A percentile compares a stretch with the other conserved stretches of the same genome.
Conservation (phyloP, 2,329 filamentous ascomycete species). For the Biscogniauxia marginata region DNA sequence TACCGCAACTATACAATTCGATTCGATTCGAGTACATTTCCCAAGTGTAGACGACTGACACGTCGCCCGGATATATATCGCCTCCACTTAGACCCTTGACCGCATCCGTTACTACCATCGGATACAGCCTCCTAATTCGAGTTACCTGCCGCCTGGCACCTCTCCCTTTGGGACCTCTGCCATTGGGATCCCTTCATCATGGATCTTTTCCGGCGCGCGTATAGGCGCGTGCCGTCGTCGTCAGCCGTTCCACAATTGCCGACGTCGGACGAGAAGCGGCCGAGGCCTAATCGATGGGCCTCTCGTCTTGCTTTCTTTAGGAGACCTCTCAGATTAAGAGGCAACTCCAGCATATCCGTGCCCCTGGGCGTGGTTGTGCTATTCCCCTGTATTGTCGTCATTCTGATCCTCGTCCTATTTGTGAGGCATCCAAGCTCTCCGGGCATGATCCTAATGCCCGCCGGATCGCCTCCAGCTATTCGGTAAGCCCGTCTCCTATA, state of each 20-base stretch:
- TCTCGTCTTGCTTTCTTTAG: slow-evolving; percentile 75
- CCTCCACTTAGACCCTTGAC: neutral
- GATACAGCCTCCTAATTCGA: neutral
- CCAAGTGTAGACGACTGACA: too few species aligned
- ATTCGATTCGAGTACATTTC: too few species aligned
- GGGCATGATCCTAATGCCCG: slow-evolving; percentile 81
- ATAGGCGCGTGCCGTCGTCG: slow-evolving; percentile 46
- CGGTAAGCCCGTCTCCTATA: slow-evolving; percentile 57
- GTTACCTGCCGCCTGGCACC: neutral
- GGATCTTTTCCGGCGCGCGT: slow-evolving; percentile 59
- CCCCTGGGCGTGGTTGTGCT: slow-evolving; percentile 89
- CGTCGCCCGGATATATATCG: neutral
- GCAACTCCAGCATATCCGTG: slow-evolving; percentile 89
- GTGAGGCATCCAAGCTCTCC: slow-evolving; percentile 82
- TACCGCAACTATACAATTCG: too few species aligned
- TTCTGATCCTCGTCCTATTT: slow-evolving; percentile 87
- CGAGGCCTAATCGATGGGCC: slow-evolving; percentile 40
- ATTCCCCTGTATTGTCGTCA: slow-evolving; percentile 87
- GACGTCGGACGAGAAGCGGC: slow-evolving; percentile 50
- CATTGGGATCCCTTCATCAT: slow-evolving; percentile 36
- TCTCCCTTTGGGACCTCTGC: slow-evolving; percentile 7
- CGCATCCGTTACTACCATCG: neutral
- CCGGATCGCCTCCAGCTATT: slow-evolving; percentile 83
- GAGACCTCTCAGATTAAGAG: slow-evolving; percentile 81
- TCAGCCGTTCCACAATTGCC: slow-evolving; percentile 44